phyloP scores from a whole-genome alignment of 371 early-diverging fungal genomes.

The Apophysomyces ossiformis region DNA sequence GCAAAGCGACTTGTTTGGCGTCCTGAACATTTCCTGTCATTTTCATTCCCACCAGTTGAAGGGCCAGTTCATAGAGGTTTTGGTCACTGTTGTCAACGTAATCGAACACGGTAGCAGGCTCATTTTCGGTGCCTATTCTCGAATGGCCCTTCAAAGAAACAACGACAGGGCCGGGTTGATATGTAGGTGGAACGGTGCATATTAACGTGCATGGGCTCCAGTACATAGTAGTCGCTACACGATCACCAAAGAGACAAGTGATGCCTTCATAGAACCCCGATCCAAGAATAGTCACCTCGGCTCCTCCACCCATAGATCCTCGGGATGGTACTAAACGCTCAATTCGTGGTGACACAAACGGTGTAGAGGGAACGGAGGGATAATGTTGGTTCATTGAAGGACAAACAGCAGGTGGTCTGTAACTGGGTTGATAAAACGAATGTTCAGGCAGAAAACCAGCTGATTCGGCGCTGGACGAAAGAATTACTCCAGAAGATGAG shows the following conservation, averaged over 20 bases:
- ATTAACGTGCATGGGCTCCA: constrained; percentile 69
- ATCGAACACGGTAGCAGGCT: constrained; percentile 41
- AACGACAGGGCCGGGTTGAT: constrained; percentile 66
- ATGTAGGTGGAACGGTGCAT: constrained; percentile 78
- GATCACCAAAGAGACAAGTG: constrained; percentile 56
- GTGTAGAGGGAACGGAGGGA: neutral
- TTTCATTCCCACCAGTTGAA: constrained; percentile 76
- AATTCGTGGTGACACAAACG: constrained; percentile 18
- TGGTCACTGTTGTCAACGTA: constrained; percentile 66
- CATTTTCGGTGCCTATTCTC: constrained; percentile 19
- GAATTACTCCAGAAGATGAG: neutral
- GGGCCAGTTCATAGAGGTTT: constrained; percentile 74
- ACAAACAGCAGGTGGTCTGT: neutral
- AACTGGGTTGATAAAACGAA: neutral
- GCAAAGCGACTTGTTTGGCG: constrained; percentile 62
- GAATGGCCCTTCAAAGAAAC: constrained; percentile 66
- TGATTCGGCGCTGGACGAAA: neutral
- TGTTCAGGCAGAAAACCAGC: neutral
- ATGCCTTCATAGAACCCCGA: constrained; percentile 63
- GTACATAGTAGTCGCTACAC: constrained; percentile 48
- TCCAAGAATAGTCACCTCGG: constrained; percentile 75
- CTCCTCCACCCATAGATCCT: constrained; percentile 79
- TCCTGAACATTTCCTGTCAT: constrained; percentile 68
- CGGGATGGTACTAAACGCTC: constrained; percentile 62
- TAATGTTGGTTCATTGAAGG: neutral